A percentile compares a stretch with the other conserved stretches of the same genome.
These are phyloP conservation scores for Nothomitra cinnamomea DNA, from an alignment of 2,329 filamentous ascomycete species.

Conservation along the genomic window DNA sequence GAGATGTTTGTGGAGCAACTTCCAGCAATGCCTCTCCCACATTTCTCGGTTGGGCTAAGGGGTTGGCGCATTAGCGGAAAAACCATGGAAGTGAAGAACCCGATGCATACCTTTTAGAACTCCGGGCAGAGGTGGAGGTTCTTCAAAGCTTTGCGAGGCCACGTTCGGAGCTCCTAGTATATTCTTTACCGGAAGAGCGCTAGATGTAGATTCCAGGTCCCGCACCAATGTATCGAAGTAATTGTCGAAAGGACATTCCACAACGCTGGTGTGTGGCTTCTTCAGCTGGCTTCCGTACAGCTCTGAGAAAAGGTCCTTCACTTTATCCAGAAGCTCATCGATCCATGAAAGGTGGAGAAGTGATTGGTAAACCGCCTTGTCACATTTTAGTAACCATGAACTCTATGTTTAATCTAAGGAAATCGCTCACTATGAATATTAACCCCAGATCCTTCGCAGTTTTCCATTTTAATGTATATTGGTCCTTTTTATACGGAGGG, in stretches of 20 bases:
- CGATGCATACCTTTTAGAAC: conserved; percentile 28
- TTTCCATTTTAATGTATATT: conserved; percentile 90
- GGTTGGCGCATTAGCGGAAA: background rate
- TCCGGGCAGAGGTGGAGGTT: conserved; percentile 34
- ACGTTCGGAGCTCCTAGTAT: background rate
- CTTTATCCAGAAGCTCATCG: conserved; percentile 88
- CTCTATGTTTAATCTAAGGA: background rate
- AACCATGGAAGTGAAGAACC: background rate
- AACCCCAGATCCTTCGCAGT: conserved; percentile 81
- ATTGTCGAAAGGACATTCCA: conserved; percentile 73
- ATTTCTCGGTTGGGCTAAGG: conserved; percentile 24
- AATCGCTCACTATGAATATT: conserved; percentile 67
- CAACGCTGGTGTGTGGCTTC: conserved; percentile 57
- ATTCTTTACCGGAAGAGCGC: background rate
- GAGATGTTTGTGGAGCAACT: conserved; percentile 56
- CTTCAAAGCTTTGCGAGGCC: conserved; percentile 18
- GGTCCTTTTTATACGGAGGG: conserved; percentile 71
- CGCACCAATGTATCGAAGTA: conserved; percentile 90
- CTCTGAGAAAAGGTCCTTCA: conserved; percentile 78
- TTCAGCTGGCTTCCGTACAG: conserved; percentile 79
- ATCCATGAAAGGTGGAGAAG: conserved; percentile 93
- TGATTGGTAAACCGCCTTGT: conserved; percentile 86
- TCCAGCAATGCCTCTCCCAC: conserved; percentile 49
- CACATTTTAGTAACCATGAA: conserved; percentile 9
- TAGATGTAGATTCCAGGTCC: conserved; percentile 42